Conservation (phyloP, 2,329 filamentous ascomycete species). For the Neofusicoccum kwambonambiense region DNA sequence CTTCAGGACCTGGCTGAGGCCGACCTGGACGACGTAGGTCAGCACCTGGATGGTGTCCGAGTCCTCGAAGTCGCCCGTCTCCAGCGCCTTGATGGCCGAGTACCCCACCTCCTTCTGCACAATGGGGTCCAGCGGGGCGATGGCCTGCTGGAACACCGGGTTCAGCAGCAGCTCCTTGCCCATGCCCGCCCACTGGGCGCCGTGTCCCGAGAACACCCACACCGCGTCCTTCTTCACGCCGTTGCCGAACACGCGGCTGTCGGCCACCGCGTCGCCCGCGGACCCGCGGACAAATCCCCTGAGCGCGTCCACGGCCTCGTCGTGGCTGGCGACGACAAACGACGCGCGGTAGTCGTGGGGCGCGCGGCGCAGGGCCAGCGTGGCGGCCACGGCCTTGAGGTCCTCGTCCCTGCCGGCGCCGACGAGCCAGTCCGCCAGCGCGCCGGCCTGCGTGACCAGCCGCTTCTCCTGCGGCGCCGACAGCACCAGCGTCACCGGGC, state of each 20-base stretch:
- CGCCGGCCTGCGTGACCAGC: conserved; percentile 24
- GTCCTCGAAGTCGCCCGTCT: conserved; percentile 25
- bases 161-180: conserved; percentile 34
- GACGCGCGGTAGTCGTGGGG: conserved; percentile 33
- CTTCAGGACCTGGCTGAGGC: conserved; percentile 31
- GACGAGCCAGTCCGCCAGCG: conserved; percentile 27
- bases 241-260: conserved; percentile 20
- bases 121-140: conserved; percentile 28
- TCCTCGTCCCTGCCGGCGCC: conserved; percentile 15
- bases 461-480: conserved; percentile 36
- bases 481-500: conserved; percentile 23
- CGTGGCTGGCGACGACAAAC: conserved; percentile 25
- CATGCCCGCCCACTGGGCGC: conserved; percentile 45
- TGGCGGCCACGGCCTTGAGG: conserved; percentile 26
- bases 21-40: conserved; percentile 40
- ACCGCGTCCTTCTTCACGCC: conserved; percentile 25
- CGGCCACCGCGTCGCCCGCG: not conserved
- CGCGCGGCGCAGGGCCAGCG: conserved; percentile 33
- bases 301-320: conserved; percentile 25
- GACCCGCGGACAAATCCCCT: conserved; percentile 21
- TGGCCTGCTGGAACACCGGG: conserved; percentile 26
- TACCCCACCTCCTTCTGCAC: conserved; percentile 25
- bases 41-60: conserved; percentile 34
- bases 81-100: conserved; percentile 22
- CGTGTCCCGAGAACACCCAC: conserved; percentile 47